A percentile compares a stretch with the other conserved stretches of the same genome.
phyloP scores from a whole-genome alignment of 345 rosid genomes.

The Hibiscus mutabilis region DNA sequence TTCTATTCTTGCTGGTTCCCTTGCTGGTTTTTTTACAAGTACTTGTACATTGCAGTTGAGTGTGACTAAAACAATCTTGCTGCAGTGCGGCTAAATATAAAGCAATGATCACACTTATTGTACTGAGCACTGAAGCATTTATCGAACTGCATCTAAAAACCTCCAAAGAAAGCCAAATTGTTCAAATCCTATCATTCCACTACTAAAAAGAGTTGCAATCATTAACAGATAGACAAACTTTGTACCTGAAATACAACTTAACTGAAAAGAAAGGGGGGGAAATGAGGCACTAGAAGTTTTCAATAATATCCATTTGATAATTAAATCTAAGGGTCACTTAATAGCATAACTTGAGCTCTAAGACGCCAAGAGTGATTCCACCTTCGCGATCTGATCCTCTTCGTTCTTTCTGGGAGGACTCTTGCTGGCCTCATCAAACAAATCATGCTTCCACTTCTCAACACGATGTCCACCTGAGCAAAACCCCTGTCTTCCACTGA shows the following conservation, averaged over 20 bases:
- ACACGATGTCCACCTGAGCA: constrained; percentile 31
- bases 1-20: neutral
- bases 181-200: neutral
- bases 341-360: constrained; percentile 12
- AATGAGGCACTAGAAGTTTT: neutral
- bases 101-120: neutral
- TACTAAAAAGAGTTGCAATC: constrained; percentile 5
- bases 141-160: neutral
- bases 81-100: neutral
- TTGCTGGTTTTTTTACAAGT: neutral
- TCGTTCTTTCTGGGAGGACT: constrained; percentile 66
- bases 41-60: neutral
- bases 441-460: constrained; percentile 94
- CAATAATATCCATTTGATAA: neutral
- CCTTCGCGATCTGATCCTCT: constrained; percentile 85
- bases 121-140: neutral
- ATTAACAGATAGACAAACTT: neutral
- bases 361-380: constrained; percentile 80
- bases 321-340: neutral
- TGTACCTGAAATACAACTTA: neutral
- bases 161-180: neutral
- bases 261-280: neutral
- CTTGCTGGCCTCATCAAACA: constrained; percentile 69
- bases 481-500: constrained; percentile 42
- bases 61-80: neutral